Evolutionary conservation across 345 rosid species (phyloP).

Genomic region (Physaria fendleri): DNA sequence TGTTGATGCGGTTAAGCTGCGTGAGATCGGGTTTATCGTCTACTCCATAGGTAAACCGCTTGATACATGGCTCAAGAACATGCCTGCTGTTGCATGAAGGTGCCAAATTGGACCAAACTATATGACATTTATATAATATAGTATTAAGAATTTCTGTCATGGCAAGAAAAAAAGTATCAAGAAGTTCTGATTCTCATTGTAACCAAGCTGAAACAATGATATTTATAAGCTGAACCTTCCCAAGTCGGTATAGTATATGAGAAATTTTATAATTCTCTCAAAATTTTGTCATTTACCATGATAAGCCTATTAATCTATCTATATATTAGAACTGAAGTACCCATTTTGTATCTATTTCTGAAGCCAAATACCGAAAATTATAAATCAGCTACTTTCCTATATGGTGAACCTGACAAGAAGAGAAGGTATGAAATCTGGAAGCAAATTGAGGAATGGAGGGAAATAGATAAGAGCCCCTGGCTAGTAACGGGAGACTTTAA

Average conservation of each 20-base stretch:
- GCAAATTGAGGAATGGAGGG: too few relatives aligned
- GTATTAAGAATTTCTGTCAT: slow-evolving; percentile 1
- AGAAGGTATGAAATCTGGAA: too few relatives aligned
- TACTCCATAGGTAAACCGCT: slow-evolving; percentile 46
- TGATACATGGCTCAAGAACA: slow-evolving; percentile 31
- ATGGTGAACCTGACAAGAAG: too few relatives aligned
- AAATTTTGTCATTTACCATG: not conserved
- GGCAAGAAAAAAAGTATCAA: too few relatives aligned
- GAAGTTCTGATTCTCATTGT: slow-evolving; percentile 1
- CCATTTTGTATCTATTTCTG: too few relatives aligned
- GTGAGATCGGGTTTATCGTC: too few relatives aligned
- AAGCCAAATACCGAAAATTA: too few relatives aligned
- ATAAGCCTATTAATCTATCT: not conserved
- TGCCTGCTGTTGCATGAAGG: slow-evolving; percentile 28
- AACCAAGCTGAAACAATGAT: slow-evolving; percentile 2
- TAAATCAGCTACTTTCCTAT: too few relatives aligned
- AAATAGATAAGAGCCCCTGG: too few relatives aligned
- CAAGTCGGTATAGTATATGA: slow-evolving; percentile 4
- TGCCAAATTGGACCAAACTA: not conserved
- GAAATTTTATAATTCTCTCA: not conserved
- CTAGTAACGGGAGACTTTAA: too few relatives aligned
- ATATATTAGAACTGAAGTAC: too few relatives aligned
- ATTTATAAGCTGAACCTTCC: slow-evolving; percentile 3
- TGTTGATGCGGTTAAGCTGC: slow-evolving; percentile 47
- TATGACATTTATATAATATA: not conserved